A percentile compares a stretch with the other conserved stretches of the same genome.
phyloP scores from a whole-genome alignment of 768 basidiomycete species.

The Aureoboletus auriporus region DNA sequence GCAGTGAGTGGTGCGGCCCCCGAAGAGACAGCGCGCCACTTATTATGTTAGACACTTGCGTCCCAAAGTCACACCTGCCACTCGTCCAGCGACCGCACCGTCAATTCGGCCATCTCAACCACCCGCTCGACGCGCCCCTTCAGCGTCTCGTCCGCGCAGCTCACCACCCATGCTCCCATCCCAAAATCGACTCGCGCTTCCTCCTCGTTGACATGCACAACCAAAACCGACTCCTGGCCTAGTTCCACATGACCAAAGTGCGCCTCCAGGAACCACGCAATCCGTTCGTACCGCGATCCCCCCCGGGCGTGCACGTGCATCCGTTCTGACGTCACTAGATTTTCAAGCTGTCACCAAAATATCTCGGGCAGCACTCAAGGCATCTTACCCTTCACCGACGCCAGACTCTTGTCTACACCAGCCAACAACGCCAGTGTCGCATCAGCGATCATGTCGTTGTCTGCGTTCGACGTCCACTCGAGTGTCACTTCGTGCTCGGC shows the following conservation, averaged over 20 bases:
- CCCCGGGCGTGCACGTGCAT: constrained; percentile 60
- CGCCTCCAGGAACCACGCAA: constrained; percentile 84
- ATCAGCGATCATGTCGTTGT: constrained; percentile 98
- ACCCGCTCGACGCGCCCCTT: constrained; percentile 78
- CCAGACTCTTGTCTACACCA: constrained; percentile 89
- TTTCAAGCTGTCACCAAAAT: no score
- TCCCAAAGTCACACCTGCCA: constrained; percentile 29
- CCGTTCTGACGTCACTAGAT: constrained; percentile 55
- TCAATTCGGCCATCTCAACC: constrained; percentile 81
- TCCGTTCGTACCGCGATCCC: constrained; percentile 48
- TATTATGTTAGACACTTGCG: no score
- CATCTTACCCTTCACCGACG: constrained; percentile 83
- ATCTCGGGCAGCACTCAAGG: no score
- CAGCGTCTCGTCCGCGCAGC: constrained; percentile 58
- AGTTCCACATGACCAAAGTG: constrained; percentile 88
- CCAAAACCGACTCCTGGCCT: constrained; percentile 52
- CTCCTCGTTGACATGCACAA: constrained; percentile 76
- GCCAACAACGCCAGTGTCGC: constrained; percentile 84
- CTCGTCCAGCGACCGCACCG: constrained; percentile 65
- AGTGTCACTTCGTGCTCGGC: constrained; percentile 73
- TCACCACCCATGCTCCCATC: constrained; percentile 45
- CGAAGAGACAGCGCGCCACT: no score
- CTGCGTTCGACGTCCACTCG: constrained; percentile 90
- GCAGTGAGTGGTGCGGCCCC: no score
- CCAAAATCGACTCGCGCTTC: constrained; percentile 62